Evolutionary conservation across 768 basidiomycete genomes (phyloP).

Genomic region (Kwoniella sp.): DNA sequence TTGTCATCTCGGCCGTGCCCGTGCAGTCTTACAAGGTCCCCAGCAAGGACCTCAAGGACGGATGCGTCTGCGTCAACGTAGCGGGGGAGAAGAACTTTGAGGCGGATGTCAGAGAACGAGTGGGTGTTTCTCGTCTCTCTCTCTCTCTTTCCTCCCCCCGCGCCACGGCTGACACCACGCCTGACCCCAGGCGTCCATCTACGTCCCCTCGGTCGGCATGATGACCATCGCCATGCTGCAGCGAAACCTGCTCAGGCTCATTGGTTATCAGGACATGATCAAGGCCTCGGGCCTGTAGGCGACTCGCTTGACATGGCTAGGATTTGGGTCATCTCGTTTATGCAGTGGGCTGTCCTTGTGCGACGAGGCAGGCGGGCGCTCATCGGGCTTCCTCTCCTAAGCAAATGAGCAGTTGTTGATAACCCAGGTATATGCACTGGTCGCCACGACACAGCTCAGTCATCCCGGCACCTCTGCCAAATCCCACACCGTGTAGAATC

Average conservation of each 20-base stretch:
- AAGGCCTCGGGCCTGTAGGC: slow-evolving; percentile 10
- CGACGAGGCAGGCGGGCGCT: too few relatives aligned
- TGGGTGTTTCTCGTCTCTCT: slow-evolving; percentile 47
- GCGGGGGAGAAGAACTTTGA: slow-evolving; percentile 96
- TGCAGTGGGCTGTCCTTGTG: too few relatives aligned
- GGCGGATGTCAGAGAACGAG: slow-evolving; percentile 84
- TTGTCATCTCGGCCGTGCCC: slow-evolving; percentile 92
- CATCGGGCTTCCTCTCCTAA: too few relatives aligned
- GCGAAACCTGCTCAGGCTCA: slow-evolving; percentile 65
- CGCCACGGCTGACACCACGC: background rate
- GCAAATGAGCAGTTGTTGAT: too few relatives aligned
- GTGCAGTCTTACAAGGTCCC: slow-evolving; percentile 77
- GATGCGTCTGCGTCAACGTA: slow-evolving; percentile 88
- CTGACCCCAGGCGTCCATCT: slow-evolving; percentile 87
- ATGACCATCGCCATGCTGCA: slow-evolving; percentile 97
- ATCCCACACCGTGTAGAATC: too few relatives aligned
- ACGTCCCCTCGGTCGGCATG: slow-evolving; percentile 94
- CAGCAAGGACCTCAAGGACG: slow-evolving; percentile 85
- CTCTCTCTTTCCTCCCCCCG: background rate
- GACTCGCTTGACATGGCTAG: background rate
- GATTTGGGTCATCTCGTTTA: too few relatives aligned
- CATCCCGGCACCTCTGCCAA: too few relatives aligned
- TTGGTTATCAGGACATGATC: slow-evolving; percentile 44
- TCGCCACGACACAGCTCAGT: too few relatives aligned
- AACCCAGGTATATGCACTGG: too few relatives aligned